These are phyloP conservation scores for Cynara cardunculus DNA, from an alignment of 129 eudicot species.

Conservation along the genomic window DNA sequence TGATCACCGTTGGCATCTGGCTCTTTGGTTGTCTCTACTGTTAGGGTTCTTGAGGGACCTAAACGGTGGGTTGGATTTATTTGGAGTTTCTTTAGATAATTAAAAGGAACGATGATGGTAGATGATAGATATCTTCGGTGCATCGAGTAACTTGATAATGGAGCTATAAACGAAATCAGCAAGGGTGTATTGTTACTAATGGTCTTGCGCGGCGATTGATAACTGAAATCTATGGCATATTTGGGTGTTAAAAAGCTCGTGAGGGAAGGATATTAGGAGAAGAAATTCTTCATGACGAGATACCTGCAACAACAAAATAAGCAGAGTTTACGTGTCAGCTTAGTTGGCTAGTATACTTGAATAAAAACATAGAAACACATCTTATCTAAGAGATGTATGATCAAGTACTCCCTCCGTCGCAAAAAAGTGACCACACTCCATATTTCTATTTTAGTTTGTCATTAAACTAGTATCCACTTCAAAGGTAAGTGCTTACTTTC, in stretches of 20 bases:
- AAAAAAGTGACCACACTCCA: background rate
- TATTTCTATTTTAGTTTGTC: too few species aligned
- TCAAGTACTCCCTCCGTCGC: background rate
- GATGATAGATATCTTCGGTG: constrained; percentile 18
- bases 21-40: constrained; percentile 14
- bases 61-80: constrained; percentile 2
- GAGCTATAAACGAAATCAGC: background rate
- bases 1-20: constrained; percentile 21
- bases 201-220: background rate
- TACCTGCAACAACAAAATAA: background rate
- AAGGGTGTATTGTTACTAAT: background rate
- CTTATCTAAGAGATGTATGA: background rate
- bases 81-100: constrained; percentile 13
- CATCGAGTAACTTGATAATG: constrained; percentile 21
- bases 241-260: background rate
- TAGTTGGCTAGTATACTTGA: background rate
- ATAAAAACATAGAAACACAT: background rate
- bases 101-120: background rate
- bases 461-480: too few species aligned
- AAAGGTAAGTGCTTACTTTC: background rate
- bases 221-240: background rate
- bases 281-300: background rate
- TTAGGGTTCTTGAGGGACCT: constrained; percentile 23
- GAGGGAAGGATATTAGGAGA: background rate
- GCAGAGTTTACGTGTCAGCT: background rate